Evolutionary conservation across 2,329 filamentous ascomycete species (phyloP), one percentile per base, ranked within the genome.

Genomic region (Aspergillus puulaauensis): DNA sequence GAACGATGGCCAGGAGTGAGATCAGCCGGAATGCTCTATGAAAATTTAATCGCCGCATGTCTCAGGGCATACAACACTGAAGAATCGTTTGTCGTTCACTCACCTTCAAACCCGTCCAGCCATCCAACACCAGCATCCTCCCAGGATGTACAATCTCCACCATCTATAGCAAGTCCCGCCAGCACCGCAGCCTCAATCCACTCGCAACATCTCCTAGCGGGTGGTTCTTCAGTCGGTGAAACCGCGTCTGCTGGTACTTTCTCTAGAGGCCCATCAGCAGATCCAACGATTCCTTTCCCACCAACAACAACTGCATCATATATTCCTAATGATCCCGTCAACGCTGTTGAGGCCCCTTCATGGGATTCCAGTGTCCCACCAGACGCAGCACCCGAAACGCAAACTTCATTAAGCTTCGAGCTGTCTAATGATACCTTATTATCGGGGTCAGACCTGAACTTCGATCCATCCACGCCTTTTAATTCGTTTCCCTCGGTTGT

Each of bases 1-100:
- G 90, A 93, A 68, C 84, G 93, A 59, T 98, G 95, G 95, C 95
- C 95, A 0, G 95, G 93, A 11, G 92, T 93, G 2, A 84, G 87
- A 40, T 90, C 91, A 15, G 92, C 93, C 3, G 86, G 91, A 9
- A 86, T 95, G 65, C 83, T 98, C 12, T 98, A 97, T 70, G 82
- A 84, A n/a, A 92, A 91, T 62, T 85, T 99, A 50, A 88, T 93
- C 48, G 86, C 84, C 57, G 92, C 93, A 12, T 96, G 93, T 67
- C 80, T 98, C 67, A 92, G 91, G 71, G 92, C 91, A 66, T 99
- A 96, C 74, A 88, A 93, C 61, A 84, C 79, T 7, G 80, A 81
- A 23, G 78, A 82, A 40, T 79, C 66, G 73, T 84, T 56, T 74
- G 84, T 57, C 73, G 82, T 59, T 74, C 83, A 59, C 69, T 83